A percentile compares a stretch with the other conserved stretches of the same genome.
These are phyloP conservation scores for Solanum chilense DNA, from an alignment of 257 asterid genomes.

Conservation along the genomic window DNA sequence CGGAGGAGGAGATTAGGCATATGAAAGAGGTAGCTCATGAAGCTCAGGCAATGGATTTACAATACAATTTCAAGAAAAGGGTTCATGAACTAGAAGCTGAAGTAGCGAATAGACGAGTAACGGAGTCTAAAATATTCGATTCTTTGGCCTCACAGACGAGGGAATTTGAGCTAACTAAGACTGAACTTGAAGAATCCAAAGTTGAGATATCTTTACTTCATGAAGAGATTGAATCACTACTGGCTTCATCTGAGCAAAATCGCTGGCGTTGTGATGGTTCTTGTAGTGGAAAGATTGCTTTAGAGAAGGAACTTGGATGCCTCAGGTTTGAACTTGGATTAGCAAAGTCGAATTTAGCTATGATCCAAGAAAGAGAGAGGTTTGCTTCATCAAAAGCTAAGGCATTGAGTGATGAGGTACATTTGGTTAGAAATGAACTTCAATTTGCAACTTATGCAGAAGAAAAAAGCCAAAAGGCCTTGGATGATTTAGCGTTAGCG, in stretches of 20 bases:
- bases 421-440: conserved; percentile 29
- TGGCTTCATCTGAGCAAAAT: conserved; percentile 5
- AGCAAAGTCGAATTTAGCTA: conserved; percentile 13
- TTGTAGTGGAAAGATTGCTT: not conserved
- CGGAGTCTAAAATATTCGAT: conserved; percentile 28
- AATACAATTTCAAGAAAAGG: conserved; percentile 15
- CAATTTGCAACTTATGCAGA: conserved; percentile 52
- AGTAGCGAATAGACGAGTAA: conserved; percentile 12
- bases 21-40: conserved; percentile 24
- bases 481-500: conserved; percentile 82
- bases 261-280: not conserved
- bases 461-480: conserved; percentile 59
- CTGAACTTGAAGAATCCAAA: conserved; percentile 48
- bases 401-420: conserved; percentile 19
- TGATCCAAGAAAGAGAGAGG: conserved; percentile 17
- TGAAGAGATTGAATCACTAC: conserved; percentile 23
- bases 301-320: conserved; percentile 1
- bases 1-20: conserved; percentile 37
- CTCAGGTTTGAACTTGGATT: conserved; percentile 17
- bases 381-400: conserved; percentile 10
- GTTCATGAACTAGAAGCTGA: conserved; percentile 48
- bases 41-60: not conserved
- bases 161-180: conserved; percentile 34
- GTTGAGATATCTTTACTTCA: conserved; percentile 24
- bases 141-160: conserved; percentile 19